Evolutionary conservation across 2,329 filamentous ascomycete genomes (phyloP).

Genomic region (Clarireedia paspali): DNA sequence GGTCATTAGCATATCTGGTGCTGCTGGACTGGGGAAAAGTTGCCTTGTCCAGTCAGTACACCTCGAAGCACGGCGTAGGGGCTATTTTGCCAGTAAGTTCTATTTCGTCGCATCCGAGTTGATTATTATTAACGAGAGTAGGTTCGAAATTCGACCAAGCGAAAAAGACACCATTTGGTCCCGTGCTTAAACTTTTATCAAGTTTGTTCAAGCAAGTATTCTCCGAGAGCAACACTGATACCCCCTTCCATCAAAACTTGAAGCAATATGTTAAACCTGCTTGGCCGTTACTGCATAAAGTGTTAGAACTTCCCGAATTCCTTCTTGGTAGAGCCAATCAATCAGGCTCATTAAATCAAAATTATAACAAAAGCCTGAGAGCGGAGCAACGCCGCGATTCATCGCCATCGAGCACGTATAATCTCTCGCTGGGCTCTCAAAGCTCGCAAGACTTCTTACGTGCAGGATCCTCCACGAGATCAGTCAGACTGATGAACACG

Average conservation of each 20-base stretch:
- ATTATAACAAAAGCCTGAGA: conserved; percentile 26
- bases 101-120: background rate
- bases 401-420: conserved; percentile 22
- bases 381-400: conserved; percentile 24
- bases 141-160: conserved; percentile 58
- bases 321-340: conserved; percentile 39
- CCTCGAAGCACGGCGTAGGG: conserved; percentile 50
- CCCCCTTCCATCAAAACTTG: conserved; percentile 51
- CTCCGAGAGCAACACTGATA: conserved; percentile 59
- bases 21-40: conserved; percentile 58
- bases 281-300: conserved; percentile 56
- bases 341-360: conserved; percentile 16
- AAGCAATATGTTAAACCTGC: conserved; percentile 56
- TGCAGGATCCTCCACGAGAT: conserved; percentile 50
- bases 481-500: conserved; percentile 74
- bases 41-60: conserved; percentile 57
- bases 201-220: conserved; percentile 61
- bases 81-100: conserved; percentile 47
- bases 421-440: conserved; percentile 35
- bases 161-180: conserved; percentile 52
- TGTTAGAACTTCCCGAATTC: conserved; percentile 63
- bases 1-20: conserved; percentile 52
- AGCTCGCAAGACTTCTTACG: conserved; percentile 54
- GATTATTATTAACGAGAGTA: background rate
- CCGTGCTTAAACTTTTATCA: conserved; percentile 55